Conservation (phyloP, 345 rosid genomes). For the Mallotus nudiflorus region DNA sequence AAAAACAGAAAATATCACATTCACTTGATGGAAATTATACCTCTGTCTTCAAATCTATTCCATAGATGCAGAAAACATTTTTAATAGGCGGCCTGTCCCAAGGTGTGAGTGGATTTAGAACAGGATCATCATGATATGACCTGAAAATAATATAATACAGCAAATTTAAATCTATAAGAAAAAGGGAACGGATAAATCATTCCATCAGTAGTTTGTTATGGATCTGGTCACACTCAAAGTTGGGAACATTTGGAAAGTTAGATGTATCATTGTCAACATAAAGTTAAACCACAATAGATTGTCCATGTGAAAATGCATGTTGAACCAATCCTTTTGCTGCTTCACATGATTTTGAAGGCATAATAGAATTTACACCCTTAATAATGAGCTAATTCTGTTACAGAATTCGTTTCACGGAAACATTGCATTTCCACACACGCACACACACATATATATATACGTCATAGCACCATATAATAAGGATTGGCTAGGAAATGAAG, state of each 20-base stretch:
- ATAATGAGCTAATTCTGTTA: slow-evolving; percentile 4
- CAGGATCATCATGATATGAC: slow-evolving; percentile 83
- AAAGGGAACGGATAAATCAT: background rate
- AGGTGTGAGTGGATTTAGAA: slow-evolving; percentile 90
- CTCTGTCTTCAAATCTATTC: slow-evolving; percentile 88
- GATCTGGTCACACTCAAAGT: background rate
- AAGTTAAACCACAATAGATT: background rate
- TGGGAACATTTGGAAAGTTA: background rate
- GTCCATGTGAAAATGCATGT: background rate
- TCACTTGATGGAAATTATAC: slow-evolving; percentile 40
- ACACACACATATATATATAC: too few species aligned
- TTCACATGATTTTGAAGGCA: background rate
- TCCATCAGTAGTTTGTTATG: slow-evolving; percentile 1
- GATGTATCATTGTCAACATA: background rate
- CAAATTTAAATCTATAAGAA: slow-evolving; percentile 6
- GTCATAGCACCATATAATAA: too few species aligned
- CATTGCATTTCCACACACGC: slow-evolving; percentile 1
- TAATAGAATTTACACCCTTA: background rate
- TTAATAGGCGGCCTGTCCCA: slow-evolving; percentile 99
- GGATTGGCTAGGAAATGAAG: background rate
- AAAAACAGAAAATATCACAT: background rate
- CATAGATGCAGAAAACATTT: slow-evolving; percentile 94
- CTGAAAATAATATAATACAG: slow-evolving; percentile 44
- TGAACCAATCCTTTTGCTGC: slow-evolving; percentile 4
- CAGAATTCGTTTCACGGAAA: background rate